These are phyloP conservation scores for Penicillium verrucosum DNA, from an alignment of 2,329 filamentous ascomycete genomes.

Conservation along the genomic window DNA sequence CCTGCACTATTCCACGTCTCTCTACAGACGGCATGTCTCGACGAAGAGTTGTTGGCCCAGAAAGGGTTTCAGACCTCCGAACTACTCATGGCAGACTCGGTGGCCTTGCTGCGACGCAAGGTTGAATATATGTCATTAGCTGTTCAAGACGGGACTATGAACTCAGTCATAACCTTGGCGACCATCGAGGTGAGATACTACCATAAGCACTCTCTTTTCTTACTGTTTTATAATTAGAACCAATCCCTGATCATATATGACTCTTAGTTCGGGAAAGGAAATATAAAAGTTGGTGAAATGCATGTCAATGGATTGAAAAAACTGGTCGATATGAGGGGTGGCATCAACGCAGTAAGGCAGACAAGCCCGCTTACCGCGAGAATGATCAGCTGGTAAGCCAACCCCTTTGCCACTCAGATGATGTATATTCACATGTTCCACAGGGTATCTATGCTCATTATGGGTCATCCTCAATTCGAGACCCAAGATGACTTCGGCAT, in stretches of 20 bases:
- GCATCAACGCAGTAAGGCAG: conserved; percentile 48
- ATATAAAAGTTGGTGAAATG: conserved; percentile 44
- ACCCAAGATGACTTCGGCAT: conserved; percentile 50
- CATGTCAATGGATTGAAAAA: conserved; percentile 52
- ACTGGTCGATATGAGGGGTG: conserved; percentile 51
- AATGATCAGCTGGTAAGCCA: conserved; percentile 53
- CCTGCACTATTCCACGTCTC: conserved; percentile 59
- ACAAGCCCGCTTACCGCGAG: conserved; percentile 54
- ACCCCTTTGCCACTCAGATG: too few relatives aligned
- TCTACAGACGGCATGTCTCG: conserved; percentile 57
- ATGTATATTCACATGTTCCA: neutral
- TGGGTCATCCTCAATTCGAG: conserved; percentile 52
- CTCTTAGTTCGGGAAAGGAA: conserved; percentile 53
- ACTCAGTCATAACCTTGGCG: conserved; percentile 57
- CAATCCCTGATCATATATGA: neutral
- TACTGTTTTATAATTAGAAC: neutral
- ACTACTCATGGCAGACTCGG: conserved; percentile 56
- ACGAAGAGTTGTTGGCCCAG: conserved; percentile 52
- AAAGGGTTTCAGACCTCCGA: conserved; percentile 55
- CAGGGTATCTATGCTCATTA: conserved; percentile 59
- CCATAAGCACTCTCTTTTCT: neutral
- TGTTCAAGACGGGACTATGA: conserved; percentile 54
- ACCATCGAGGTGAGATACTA: conserved; percentile 53
- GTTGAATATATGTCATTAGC: conserved; percentile 48
- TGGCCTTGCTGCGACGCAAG: conserved; percentile 52